phyloP scores from a whole-genome alignment of 257 asterid species.

The Salvia hispanica region DNA sequence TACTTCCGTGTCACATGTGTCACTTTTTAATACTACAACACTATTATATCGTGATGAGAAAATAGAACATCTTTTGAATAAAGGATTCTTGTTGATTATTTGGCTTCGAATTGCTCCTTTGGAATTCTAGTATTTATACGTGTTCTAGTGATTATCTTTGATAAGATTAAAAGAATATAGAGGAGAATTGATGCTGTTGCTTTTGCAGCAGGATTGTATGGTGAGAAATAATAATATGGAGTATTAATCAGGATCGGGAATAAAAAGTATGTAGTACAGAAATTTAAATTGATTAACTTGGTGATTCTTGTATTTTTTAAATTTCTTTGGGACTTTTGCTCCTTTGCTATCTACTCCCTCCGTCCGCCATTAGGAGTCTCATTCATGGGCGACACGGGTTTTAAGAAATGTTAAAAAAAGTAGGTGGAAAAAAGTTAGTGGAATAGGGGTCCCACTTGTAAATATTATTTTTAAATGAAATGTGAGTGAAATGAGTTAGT shows the following conservation, averaged over 20 bases:
- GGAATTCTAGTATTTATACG: not conserved
- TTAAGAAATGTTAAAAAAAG: no score
- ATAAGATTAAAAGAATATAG: not conserved
- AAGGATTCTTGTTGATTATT: not conserved
- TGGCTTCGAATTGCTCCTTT: not conserved
- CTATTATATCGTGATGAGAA: no score
- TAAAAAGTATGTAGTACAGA: not conserved
- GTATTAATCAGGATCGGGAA: not conserved
- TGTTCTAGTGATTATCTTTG: not conserved
- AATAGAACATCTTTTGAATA: not conserved
- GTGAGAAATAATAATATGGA: not conserved
- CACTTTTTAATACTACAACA: no score
- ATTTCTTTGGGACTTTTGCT: not conserved
- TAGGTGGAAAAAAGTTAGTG: no score
- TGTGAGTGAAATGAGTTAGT: no score
- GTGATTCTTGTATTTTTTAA: not conserved
- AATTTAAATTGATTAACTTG: not conserved
- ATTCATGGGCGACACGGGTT: no score
- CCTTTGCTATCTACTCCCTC: no score
- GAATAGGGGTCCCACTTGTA: no score
- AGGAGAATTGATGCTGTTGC: conserved; percentile 6
- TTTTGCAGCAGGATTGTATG: not conserved
- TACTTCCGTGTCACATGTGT: not conserved
- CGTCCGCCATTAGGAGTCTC: no score
- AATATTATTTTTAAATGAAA: no score